Evolutionary conservation across 176 grass and related monocot species (phyloP).

Genomic region (Avena eriantha): DNA sequence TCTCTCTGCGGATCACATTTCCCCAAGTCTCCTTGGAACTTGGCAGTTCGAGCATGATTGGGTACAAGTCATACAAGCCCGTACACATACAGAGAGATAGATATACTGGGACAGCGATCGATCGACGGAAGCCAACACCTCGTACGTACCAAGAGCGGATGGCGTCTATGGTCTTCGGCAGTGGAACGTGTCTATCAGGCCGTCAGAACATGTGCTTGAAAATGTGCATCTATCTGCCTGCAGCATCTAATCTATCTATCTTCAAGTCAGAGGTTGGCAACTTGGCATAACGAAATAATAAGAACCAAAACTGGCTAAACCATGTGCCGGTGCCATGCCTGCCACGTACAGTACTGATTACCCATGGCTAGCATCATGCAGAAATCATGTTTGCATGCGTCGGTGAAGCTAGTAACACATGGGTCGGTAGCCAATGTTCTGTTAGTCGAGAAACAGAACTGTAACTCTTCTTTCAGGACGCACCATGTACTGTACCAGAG

Average conservation of each 20-base stretch:
- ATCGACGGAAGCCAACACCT: neutral
- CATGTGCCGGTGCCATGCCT: neutral
- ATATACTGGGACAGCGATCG: slow-evolving; percentile 9
- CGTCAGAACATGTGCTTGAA: neutral
- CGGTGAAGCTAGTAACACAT: neutral
- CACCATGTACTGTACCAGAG: no score
- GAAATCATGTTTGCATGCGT: neutral
- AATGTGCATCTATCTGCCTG: neutral
- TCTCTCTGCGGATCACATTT: neutral
- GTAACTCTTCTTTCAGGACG: neutral
- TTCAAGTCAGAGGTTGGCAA: neutral
- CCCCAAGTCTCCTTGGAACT: neutral
- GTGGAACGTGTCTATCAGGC: neutral
- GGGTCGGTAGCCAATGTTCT: neutral
- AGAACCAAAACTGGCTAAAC: slow-evolving; percentile 1
- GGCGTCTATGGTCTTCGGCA: neutral
- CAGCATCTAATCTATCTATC: neutral
- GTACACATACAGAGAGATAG: neutral
- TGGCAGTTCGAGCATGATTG: neutral
- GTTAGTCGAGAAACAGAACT: neutral
- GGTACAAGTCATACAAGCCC: no score
- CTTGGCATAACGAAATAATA: slow-evolving; percentile 15
- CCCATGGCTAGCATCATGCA: neutral
- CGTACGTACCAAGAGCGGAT: neutral
- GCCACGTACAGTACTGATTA: neutral